Percentiles rank a stretch among this genome's conserved stretches.
phyloP scores from a whole-genome alignment of 176 grass and related monocot species.

The Cymbopogon citratus region DNA sequence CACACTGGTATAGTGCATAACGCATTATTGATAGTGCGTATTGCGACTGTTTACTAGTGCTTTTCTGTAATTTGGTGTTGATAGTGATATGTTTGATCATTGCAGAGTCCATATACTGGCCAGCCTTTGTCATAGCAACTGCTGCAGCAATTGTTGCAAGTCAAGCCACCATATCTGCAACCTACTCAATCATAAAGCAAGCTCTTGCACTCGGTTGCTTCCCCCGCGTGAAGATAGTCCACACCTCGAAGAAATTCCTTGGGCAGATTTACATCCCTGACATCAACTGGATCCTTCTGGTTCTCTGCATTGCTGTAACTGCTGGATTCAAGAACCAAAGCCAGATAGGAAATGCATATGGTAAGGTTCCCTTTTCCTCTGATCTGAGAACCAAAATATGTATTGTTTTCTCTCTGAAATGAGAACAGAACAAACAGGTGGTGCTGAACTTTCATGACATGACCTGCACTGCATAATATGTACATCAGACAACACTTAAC shows the following conservation, averaged over 20 bases:
- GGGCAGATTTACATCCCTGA: constrained; percentile 99
- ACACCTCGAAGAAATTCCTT: constrained; percentile 96
- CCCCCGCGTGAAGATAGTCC: constrained; percentile 88
- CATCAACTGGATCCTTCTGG: constrained; percentile 92
- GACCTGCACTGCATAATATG: too few species aligned
- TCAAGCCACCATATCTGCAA: constrained; percentile 97
- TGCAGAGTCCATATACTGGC: constrained; percentile 89
- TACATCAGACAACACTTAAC: neutral
- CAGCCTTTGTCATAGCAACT: constrained; percentile 84
- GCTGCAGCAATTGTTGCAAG: constrained; percentile 88
- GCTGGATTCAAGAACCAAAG: constrained; percentile 95
- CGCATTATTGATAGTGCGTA: constrained; percentile 5
- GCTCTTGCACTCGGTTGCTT: constrained; percentile 90
- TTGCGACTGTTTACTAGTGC: neutral
- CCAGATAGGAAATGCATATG: constrained; percentile 97
- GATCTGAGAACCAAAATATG: neutral
- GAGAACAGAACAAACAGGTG: neutral
- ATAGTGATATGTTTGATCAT: constrained; percentile 28
- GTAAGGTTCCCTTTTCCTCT: constrained; percentile 28
- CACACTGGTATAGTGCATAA: neutral
- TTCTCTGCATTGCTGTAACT: constrained; percentile 89
- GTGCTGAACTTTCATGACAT: neutral
- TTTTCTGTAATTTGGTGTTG: constrained; percentile 8
- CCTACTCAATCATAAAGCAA: constrained; percentile 98
- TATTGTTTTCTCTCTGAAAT: neutral